These are phyloP conservation scores for Aspergillus unguis DNA, from an alignment of 2,329 filamentous ascomycete genomes.

Conservation along the genomic window DNA sequence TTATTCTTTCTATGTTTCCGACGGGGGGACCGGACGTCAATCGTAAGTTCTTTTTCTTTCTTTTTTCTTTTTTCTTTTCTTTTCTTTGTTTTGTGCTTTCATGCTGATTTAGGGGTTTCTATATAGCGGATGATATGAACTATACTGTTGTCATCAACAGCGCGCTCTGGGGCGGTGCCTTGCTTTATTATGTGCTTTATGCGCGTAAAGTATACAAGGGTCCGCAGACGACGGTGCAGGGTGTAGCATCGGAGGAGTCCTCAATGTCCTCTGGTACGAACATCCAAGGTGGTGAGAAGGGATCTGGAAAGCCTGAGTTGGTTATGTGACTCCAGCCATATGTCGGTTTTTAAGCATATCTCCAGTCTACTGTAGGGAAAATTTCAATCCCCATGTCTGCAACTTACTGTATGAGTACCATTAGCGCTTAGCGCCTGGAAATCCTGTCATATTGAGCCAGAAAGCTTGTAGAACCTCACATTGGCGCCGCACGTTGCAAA, in stretches of 20 bases:
- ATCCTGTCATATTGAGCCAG: no score
- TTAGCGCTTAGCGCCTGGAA: no score
- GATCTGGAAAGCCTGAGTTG: neutral
- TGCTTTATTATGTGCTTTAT: constrained; percentile 55
- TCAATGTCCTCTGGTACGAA: constrained; percentile 10
- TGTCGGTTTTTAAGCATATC: neutral
- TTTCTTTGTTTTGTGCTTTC: no score
- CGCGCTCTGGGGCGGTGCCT: constrained; percentile 54
- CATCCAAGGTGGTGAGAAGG: neutral
- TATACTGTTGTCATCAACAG: constrained; percentile 61
- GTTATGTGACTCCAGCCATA: neutral
- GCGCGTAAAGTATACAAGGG: constrained; percentile 60
- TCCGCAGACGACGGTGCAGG: constrained; percentile 54
- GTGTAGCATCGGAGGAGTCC: neutral
- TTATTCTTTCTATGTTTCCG: constrained; percentile 58
- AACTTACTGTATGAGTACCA: no score
- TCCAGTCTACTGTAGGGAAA: no score
- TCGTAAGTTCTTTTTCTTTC: constrained; percentile 26
- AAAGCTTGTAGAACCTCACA: no score
- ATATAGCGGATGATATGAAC: constrained; percentile 52
- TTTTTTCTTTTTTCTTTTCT: neutral
- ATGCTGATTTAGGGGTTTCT: neutral
- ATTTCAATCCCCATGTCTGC: no score
- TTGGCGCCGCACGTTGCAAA: no score
- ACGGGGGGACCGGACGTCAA: constrained; percentile 53